Conservation (phyloP, 75 land plant genomes). For the Selaginella tamariscina region DNA sequence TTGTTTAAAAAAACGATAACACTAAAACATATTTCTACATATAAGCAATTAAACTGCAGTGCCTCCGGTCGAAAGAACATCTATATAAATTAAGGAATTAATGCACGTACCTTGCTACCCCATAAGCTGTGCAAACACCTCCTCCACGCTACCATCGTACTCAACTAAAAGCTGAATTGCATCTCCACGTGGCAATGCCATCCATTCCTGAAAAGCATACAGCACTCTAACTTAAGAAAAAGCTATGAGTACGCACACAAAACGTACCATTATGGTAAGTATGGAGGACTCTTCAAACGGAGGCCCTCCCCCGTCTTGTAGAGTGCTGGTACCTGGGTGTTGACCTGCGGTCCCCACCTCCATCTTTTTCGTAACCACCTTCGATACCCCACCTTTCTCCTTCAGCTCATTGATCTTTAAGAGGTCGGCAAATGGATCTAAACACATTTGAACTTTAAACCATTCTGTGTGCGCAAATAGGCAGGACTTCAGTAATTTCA, state of each 20-base stretch:
- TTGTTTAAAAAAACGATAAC: too few relatives aligned
- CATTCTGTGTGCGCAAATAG: conserved; percentile 72
- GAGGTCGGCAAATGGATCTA: conserved; percentile 71
- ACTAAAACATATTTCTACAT: too few relatives aligned
- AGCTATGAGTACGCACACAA: neutral
- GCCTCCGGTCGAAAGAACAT: too few relatives aligned
- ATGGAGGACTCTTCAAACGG: conserved; percentile 73
- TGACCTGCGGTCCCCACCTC: neutral
- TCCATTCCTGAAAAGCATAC: conserved; percentile 59
- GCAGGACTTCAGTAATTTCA: conserved; percentile 77
- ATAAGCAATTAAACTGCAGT: too few relatives aligned
- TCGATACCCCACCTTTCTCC: conserved; percentile 31
- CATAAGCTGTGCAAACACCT: conserved; percentile 77
- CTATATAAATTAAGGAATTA: too few relatives aligned
- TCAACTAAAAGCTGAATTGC: conserved; percentile 90
- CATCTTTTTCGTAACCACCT: neutral
- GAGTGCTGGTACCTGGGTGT: conserved; percentile 16
- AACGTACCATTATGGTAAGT: conserved; percentile 83
- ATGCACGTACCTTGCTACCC: too few relatives aligned
- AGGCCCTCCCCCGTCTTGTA: conserved; percentile 32
- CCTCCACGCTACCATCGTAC: conserved; percentile 87
- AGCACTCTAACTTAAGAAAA: neutral
- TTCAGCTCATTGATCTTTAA: conserved; percentile 55
- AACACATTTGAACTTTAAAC: conserved; percentile 96
- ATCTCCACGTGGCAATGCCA: conserved; percentile 95